Evolutionary conservation across 345 rosid species (phyloP), one percentile per base, ranked within the genome.

Genomic region (Aquilaria malaccensis): DNA sequence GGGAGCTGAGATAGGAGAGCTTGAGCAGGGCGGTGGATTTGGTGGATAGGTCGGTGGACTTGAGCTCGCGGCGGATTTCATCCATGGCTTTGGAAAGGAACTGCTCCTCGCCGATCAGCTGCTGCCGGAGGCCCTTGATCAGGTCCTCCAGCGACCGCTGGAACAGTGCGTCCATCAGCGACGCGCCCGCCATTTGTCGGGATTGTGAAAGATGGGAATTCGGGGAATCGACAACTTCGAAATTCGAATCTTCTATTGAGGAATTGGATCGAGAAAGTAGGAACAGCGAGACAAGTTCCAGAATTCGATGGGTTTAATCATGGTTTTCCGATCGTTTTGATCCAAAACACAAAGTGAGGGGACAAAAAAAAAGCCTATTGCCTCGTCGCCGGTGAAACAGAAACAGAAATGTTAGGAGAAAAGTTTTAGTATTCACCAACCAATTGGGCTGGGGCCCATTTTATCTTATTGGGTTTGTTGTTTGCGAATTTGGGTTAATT

Each of bases 41-140:
- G 69, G 91, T 94, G 62, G 77, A 79, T 65, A 76, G 71, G 77
- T 94, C 96, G 30, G 96, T 90, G 51, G 81, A 74, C 62, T 83
- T 94, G 76, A 90, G 84, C 77, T 90, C 97, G n/a, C 85, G 79
- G 10, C 95, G 89, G 76, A 90, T 85, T 70, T 94, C 96, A 43
- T 90, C 99, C 52, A 86, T 22, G 41, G 82, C 75, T 73, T 77
- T 86, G 63, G 97, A 82, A 32, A 94, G 77, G 76, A 85, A 82
- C 48, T 70, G 48, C 37, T 88, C 76, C 30, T 86, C 92, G 41
- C 70, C 76, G 62, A 83, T 74, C 48, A 74, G 66, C 6, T 82
- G 95, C 56, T 80, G 87, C 43, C 97, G 89, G 33, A 85, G 69
- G 45, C 83, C 85, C 76, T 86, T 94, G 79, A 94, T 94, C 3